These are phyloP conservation scores for Neltuma alba DNA, from an alignment of 306 rosid genomes.

Conservation along the genomic window DNA sequence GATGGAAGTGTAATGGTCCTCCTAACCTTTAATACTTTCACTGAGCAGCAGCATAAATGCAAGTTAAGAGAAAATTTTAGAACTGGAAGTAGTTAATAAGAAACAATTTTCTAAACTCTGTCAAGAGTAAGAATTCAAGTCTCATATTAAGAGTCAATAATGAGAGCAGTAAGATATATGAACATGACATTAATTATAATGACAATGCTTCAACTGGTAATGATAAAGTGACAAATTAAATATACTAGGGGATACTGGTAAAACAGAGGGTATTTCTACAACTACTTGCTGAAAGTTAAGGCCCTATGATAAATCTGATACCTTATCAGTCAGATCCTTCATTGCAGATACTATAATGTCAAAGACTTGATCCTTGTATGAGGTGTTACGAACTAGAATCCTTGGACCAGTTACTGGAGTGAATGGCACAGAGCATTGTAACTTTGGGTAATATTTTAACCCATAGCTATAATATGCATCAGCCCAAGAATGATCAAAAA, in stretches of 20 bases:
- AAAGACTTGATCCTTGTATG: conserved; percentile 69
- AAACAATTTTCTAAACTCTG: not conserved
- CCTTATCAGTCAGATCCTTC: conserved; percentile 74
- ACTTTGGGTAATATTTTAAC: conserved; percentile 78
- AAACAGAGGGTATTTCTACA: not conserved
- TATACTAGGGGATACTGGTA: not conserved
- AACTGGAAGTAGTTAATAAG: not conserved
- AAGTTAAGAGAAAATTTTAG: not conserved
- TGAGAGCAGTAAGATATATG: not conserved
- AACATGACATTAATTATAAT: not conserved
- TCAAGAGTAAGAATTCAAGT: not conserved
- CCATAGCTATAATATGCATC: conserved; percentile 84
- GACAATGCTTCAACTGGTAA: not conserved
- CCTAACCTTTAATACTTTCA: not conserved
- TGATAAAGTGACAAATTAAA: not conserved
- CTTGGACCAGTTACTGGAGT: conserved; percentile 96
- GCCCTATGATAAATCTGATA: conserved; percentile 33
- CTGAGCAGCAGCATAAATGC: not conserved
- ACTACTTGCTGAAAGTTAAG: not conserved
- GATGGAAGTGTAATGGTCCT: not conserved
- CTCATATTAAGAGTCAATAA: conserved; percentile 3
- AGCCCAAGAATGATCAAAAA: conserved; percentile 98
- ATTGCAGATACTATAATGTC: conserved; percentile 66
- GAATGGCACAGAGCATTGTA: conserved; percentile 91
- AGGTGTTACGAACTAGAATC: conserved; percentile 67